phyloP scores from a whole-genome alignment of 2,329 filamentous ascomycete species.

The Zymoseptoria pseudotritici region DNA sequence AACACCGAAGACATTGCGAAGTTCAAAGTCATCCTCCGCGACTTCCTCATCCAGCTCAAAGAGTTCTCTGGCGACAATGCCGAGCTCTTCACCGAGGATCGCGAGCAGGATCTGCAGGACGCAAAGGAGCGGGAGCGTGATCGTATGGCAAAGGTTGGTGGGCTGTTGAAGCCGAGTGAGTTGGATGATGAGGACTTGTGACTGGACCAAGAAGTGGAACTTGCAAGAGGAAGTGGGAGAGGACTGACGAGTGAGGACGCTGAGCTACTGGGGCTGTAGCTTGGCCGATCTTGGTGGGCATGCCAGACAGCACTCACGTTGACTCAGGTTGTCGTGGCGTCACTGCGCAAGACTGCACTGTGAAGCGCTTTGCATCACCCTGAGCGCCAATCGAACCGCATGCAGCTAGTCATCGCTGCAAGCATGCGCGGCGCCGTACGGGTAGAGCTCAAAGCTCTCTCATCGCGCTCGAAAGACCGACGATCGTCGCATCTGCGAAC shows the following conservation, averaged over 20 bases:
- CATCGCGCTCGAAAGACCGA: not conserved
- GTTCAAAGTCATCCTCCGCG: slow-evolving; percentile 91
- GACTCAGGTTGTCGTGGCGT: not conserved
- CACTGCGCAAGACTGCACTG: not conserved
- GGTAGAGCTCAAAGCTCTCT: not conserved
- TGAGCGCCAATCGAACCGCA: not conserved
- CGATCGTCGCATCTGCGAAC: not conserved
- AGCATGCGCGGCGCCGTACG: not conserved
- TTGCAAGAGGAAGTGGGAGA: slow-evolving; percentile 7
- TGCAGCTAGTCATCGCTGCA: not conserved
- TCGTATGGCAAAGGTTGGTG: slow-evolving; percentile 88
- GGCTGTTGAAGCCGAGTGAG: slow-evolving; percentile 94
- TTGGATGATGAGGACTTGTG: slow-evolving; percentile 77
- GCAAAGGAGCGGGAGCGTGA: slow-evolving; percentile 84
- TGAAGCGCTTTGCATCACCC: not conserved
- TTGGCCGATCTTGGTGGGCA: not conserved
- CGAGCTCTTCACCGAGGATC: slow-evolving; percentile 87
- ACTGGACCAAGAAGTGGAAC: slow-evolving; percentile 52
- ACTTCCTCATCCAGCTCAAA: slow-evolving; percentile 95
- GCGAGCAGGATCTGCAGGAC: slow-evolving; percentile 82
- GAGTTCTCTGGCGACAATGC: slow-evolving; percentile 95
- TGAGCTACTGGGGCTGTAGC: slow-evolving; percentile 5
- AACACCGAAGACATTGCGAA: slow-evolving; percentile 83
- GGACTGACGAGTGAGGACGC: slow-evolving; percentile 4
- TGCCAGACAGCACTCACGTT: not conserved